A percentile compares a stretch with the other conserved stretches of the same genome.
phyloP scores from a whole-genome alignment of 345 rosid species.

The Diplotaxis tenuifolia region DNA sequence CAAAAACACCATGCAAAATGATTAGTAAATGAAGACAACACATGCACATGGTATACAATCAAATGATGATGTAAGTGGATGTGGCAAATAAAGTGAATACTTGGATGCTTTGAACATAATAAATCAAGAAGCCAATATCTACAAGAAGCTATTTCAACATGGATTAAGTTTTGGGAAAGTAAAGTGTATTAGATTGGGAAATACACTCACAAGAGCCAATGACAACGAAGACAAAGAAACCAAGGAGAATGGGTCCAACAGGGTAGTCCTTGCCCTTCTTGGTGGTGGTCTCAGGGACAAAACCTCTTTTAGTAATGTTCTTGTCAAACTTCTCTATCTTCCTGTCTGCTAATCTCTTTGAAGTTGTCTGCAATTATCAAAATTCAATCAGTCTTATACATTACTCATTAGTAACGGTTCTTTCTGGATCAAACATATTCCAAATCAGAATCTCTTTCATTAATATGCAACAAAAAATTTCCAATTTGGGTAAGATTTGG shows the following conservation, averaged over 20 bases:
- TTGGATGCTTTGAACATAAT: background rate
- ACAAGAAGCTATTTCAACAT: background rate
- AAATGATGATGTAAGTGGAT: background rate
- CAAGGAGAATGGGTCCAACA: constrained; percentile 87
- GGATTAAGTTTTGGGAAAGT: too few species aligned
- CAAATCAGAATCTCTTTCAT: background rate
- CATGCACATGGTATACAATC: background rate
- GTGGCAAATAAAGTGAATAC: background rate
- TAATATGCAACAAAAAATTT: too few species aligned
- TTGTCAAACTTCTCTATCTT: constrained; percentile 79
- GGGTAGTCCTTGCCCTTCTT: constrained; percentile 91
- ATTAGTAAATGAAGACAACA: background rate
- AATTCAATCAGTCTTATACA: background rate
- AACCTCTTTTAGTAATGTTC: constrained; percentile 87
- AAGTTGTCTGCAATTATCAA: constrained; percentile 63
- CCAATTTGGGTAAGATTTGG: background rate
- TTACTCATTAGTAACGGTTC: background rate
- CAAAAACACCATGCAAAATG: constrained; percentile 5
- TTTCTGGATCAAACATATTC: background rate
- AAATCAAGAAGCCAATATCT: background rate
- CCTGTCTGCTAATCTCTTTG: constrained; percentile 82
- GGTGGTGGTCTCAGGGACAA: constrained; percentile 74
- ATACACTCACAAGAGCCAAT: constrained; percentile 77
- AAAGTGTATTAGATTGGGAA: background rate
- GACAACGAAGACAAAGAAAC: constrained; percentile 90